phyloP scores from a whole-genome alignment of 495 filamentous ascomycete genomes.

The Podospora anserina region DNA sequence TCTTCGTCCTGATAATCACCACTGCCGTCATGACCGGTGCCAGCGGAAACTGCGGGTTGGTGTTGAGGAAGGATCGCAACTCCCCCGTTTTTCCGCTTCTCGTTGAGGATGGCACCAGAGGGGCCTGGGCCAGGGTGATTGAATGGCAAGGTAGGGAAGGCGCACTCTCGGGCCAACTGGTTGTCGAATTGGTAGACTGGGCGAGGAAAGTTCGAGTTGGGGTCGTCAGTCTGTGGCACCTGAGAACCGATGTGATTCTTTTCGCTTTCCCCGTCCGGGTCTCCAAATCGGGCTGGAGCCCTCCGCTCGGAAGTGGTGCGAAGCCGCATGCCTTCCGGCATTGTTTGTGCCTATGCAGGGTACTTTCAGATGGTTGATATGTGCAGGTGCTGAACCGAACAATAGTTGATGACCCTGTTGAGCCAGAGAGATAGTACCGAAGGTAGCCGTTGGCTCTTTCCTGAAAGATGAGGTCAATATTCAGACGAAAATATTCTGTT shows the following conservation, averaged over 20 bases:
- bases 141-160: slow-evolving; percentile 24
- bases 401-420: background rate
- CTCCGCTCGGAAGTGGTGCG: background rate
- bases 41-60: background rate
- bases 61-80: background rate
- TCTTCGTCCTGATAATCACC: background rate
- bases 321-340: background rate
- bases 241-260: background rate
- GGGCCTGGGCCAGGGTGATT: slow-evolving; percentile 20
- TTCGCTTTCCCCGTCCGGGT: background rate
- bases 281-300: background rate
- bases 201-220: background rate
- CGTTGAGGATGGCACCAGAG: slow-evolving; percentile 7
- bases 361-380: background rate
- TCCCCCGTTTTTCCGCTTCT: background rate
- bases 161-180: slow-evolving; percentile 19
- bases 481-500: background rate
- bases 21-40: background rate
- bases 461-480: background rate
- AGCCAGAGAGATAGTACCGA: background rate
- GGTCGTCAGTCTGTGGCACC: background rate
- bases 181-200: background rate
- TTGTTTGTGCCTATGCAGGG: background rate
- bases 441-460: background rate
- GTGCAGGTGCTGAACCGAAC: background rate